Percentiles rank a stretch among this genome's conserved stretches.
These are phyloP conservation scores for Porogramme epimiltina DNA, from an alignment of 1,284 basidiomycete genomes.

Conservation along the genomic window DNA sequence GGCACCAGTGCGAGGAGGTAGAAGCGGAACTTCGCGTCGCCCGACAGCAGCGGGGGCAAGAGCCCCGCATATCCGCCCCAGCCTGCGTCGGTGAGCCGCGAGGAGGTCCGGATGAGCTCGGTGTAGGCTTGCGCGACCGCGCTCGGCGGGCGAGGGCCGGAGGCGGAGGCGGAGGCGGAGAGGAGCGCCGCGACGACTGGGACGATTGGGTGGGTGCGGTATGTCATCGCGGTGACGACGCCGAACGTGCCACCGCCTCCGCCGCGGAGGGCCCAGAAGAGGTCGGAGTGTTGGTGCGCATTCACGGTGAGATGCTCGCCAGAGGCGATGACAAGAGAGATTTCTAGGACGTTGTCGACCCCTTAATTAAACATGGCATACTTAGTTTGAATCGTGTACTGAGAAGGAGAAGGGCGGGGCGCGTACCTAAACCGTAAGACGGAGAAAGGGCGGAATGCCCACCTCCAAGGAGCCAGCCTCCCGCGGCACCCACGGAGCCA, in stretches of 20 bases:
- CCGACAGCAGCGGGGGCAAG: not conserved
- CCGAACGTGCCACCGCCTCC: slow-evolving; percentile 49
- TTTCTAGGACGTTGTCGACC: slow-evolving; percentile 45
- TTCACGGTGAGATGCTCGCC: slow-evolving; percentile 39
- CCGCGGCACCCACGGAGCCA: slow-evolving; percentile 36
- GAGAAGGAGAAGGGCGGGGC: no score
- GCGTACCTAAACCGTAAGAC: slow-evolving; percentile 36
- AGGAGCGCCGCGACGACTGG: slow-evolving; percentile 28
- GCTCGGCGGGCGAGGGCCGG: slow-evolving; percentile 4
- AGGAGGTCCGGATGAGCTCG: slow-evolving; percentile 19
- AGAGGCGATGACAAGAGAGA: slow-evolving; percentile 38
- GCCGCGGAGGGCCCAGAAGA: slow-evolving; percentile 54
- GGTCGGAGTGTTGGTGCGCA: slow-evolving; percentile 35
- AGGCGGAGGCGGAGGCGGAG: slow-evolving; percentile 19
- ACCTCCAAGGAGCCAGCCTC: slow-evolving; percentile 47
- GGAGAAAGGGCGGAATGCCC: slow-evolving; percentile 40
- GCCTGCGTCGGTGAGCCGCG: slow-evolving; percentile 21
- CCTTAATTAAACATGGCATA: slow-evolving; percentile 25
- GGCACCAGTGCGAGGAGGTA: slow-evolving; percentile 17
- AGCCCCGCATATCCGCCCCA: slow-evolving; percentile 21
- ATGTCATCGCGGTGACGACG: slow-evolving; percentile 41
- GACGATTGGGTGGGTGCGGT: slow-evolving; percentile 34
- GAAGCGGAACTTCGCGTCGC: not conserved
- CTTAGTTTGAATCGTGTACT: not conserved
- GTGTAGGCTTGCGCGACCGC: slow-evolving; percentile 11